These are phyloP conservation scores for Dendrothele bispora DNA, from an alignment of 768 basidiomycete species.

Conservation along the genomic window DNA sequence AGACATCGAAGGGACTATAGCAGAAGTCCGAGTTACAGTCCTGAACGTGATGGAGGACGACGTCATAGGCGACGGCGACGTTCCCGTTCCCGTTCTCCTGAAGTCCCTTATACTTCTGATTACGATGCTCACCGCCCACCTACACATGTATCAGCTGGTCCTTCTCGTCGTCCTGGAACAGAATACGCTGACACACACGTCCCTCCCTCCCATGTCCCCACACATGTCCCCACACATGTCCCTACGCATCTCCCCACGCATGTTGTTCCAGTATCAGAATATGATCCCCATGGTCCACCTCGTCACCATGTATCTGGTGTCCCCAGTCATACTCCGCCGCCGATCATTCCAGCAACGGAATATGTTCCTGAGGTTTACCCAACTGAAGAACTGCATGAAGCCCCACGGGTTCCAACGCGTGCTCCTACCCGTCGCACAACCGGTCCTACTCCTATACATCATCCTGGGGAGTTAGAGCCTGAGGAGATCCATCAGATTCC, in stretches of 20 bases:
- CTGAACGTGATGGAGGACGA: too few species aligned
- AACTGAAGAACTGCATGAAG: background rate
- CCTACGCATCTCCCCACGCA: constrained; percentile 15
- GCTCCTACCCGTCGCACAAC: background rate
- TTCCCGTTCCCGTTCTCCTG: constrained; percentile 15
- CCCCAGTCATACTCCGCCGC: background rate
- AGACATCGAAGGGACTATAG: too few species aligned
- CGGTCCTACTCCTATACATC: constrained; percentile 1
- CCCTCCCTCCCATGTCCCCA: constrained; percentile 10
- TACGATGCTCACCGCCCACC: background rate
- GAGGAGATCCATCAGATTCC: background rate
- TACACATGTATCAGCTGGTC: background rate
- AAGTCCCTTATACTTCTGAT: constrained; percentile 10
- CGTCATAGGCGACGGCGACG: constrained; percentile 20
- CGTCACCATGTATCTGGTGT: too few species aligned
- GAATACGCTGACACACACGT: constrained; percentile 1
- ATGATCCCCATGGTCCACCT: too few species aligned
- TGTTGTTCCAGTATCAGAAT: background rate
- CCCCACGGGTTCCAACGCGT: background rate
- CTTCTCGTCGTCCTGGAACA: constrained; percentile 2
- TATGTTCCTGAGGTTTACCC: background rate
- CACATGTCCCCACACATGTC: constrained; percentile 26
- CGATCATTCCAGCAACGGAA: too few species aligned
- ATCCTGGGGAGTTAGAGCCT: background rate
- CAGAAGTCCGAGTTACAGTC: too few species aligned